These are phyloP conservation scores for Candida piceae DNA, from an alignment of 805 yeast species.

Conservation along the genomic window DNA sequence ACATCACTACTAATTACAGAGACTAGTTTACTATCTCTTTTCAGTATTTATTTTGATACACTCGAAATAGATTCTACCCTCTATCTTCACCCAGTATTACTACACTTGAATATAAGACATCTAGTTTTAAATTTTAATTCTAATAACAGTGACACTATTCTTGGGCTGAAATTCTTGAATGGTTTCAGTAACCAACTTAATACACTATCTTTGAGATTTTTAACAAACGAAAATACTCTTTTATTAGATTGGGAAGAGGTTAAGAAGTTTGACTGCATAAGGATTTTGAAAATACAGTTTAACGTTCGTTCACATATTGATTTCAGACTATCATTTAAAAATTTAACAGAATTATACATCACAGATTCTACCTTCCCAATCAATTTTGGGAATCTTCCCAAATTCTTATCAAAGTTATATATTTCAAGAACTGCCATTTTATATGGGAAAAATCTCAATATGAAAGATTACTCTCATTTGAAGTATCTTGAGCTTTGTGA, in stretches of 20 bases:
- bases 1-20: not conserved
- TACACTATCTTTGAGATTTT: not conserved
- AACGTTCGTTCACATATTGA: not conserved
- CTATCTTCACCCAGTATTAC: not conserved
- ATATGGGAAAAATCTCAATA: not conserved
- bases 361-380: not conserved
- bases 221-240: not conserved
- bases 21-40: not conserved
- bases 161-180: not conserved
- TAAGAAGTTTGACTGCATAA: not conserved
- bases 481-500: not conserved
- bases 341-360: not conserved
- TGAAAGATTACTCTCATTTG: not conserved
- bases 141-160: not conserved
- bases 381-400: not conserved
- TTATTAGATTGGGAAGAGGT: not conserved
- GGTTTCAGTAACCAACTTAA: not conserved
- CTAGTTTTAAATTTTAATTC: not conserved
- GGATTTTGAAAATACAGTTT: not conserved
- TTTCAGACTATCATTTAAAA: not conserved
- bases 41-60: not conserved
- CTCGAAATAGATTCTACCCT: not conserved
- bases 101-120: not conserved
- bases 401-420: not conserved
- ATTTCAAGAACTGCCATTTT: not conserved